These are phyloP conservation scores for Sarcocystis neurona DNA, from an alignment of 169 alveolate genomes.

Conservation along the genomic window DNA sequence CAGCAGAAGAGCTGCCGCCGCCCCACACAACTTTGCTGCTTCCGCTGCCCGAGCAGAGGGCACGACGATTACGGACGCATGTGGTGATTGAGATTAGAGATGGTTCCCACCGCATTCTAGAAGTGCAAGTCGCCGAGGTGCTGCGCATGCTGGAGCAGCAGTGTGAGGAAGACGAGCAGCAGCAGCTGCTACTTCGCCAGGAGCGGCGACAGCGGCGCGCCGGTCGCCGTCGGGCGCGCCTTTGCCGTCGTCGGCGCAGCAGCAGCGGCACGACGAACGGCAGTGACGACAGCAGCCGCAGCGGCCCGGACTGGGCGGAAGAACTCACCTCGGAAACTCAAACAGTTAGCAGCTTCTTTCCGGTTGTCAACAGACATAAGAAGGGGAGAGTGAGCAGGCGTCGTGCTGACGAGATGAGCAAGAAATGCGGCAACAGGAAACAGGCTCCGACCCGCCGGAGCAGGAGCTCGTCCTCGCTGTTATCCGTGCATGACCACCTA, in stretches of 20 bases:
- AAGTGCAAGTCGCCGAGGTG: constrained; percentile 63
- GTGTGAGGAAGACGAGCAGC: constrained; percentile 24
- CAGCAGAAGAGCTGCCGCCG: not conserved
- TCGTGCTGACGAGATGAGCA: not conserved
- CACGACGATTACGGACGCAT: constrained; percentile 44
- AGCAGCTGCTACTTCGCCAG: not conserved
- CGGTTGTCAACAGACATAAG: too few relatives aligned
- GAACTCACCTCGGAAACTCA: too few relatives aligned
- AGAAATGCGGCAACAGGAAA: not conserved
- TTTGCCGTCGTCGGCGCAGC: not conserved
- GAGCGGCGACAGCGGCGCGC: not conserved
- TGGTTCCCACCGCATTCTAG: constrained; percentile 58
- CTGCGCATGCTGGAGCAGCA: constrained; percentile 36
- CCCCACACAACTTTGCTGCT: not conserved
- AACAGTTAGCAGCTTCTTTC: too few relatives aligned
- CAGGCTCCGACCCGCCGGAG: not conserved
- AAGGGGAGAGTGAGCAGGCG: too few relatives aligned
- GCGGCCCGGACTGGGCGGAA: too few relatives aligned
- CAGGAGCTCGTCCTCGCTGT: not conserved
- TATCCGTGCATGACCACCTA: too few relatives aligned
- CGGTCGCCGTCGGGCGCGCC: not conserved
- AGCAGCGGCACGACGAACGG: not conserved
- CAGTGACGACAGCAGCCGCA: not conserved
- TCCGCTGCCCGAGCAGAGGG: not conserved
- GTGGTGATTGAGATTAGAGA: constrained; percentile 56